phyloP scores from a whole-genome alignment of 1,139 yeast genomes.

The Hansenula sp. region DNA sequence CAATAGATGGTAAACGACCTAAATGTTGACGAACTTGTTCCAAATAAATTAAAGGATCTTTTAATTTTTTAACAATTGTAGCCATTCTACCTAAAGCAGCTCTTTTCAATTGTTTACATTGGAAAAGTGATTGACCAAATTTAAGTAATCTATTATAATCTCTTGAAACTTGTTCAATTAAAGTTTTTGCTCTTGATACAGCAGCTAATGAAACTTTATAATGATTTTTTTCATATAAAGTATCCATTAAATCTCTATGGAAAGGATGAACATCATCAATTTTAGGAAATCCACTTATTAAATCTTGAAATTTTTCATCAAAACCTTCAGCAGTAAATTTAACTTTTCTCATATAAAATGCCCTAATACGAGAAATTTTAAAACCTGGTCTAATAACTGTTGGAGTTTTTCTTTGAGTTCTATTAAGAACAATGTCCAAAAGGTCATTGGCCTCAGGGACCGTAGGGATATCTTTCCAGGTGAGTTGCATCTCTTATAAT shows the following conservation, averaged over 20 bases:
- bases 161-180: conserved; percentile 93
- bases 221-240: conserved; percentile 95
- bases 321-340: conserved; percentile 95
- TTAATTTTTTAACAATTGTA: conserved; percentile 88
- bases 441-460: conserved; percentile 90
- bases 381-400: conserved; percentile 97
- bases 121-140: conserved; percentile 96
- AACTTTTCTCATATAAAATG: conserved; percentile 98
- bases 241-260: conserved; percentile 96
- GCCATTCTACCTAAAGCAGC: conserved; percentile 99
- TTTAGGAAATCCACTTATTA: conserved; percentile 87
- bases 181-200: conserved; percentile 85
- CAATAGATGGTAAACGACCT: conserved; percentile 97
- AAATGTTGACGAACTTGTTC: conserved; percentile 99
- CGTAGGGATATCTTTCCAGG: conserved; percentile 97
- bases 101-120: conserved; percentile 95
- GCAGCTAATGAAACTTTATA: conserved; percentile 97
- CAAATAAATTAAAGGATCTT: conserved; percentile 86
- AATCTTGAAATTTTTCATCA: conserved; percentile 81
- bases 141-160: conserved; percentile 91
- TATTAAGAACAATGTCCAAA: conserved; percentile 92
- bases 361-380: conserved; percentile 91
- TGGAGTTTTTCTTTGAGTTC: conserved; percentile 98
- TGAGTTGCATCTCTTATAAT: conserved; percentile 65
- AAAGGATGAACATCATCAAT: conserved; percentile 97